Evolutionary conservation across 257 asterid genomes (phyloP).

Genomic region (Fraxinus anomala): DNA sequence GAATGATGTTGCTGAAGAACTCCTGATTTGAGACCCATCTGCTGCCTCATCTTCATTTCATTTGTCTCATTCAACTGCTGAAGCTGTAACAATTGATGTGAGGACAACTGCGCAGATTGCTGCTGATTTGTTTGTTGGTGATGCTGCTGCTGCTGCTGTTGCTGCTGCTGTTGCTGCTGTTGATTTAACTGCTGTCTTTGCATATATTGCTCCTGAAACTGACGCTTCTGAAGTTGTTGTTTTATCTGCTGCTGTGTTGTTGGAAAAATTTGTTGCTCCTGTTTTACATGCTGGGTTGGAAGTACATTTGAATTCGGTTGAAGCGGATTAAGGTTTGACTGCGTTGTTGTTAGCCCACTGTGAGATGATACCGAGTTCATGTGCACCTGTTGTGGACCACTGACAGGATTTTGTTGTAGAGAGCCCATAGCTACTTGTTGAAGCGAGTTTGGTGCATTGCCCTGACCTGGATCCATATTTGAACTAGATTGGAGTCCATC

Average conservation of each 20-base stretch:
- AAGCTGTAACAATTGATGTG: constrained; percentile 65
- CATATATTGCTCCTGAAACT: constrained; percentile 55
- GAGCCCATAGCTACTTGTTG: constrained; percentile 77
- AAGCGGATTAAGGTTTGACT: constrained; percentile 59
- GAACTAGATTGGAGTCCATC: constrained; percentile 64
- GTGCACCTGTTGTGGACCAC: constrained; percentile 71
- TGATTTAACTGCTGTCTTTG: constrained; percentile 66
- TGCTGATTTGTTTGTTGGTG: constrained; percentile 50
- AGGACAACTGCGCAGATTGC: constrained; percentile 52
- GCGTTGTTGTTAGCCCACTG: constrained; percentile 56
- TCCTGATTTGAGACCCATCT: constrained; percentile 71
- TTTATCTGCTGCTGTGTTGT: constrained; percentile 57
- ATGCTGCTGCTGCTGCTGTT: constrained; percentile 62
- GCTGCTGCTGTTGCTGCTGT: constrained; percentile 62
- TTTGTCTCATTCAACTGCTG: constrained; percentile 71
- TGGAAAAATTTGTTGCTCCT: constrained; percentile 72
- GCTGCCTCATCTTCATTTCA: constrained; percentile 83
- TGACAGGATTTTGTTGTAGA: constrained; percentile 78
- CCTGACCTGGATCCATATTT: constrained; percentile 68
- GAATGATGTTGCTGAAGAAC: constrained; percentile 65
- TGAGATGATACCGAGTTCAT: constrained; percentile 64
- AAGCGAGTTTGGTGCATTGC: constrained; percentile 63
- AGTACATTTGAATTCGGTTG: constrained; percentile 64
- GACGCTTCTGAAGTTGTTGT: constrained; percentile 74
- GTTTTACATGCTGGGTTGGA: constrained; percentile 77